Evolutionary conservation across 805 yeast genomes (phyloP).

Genomic region (Hanseniaspora singularis): DNA sequence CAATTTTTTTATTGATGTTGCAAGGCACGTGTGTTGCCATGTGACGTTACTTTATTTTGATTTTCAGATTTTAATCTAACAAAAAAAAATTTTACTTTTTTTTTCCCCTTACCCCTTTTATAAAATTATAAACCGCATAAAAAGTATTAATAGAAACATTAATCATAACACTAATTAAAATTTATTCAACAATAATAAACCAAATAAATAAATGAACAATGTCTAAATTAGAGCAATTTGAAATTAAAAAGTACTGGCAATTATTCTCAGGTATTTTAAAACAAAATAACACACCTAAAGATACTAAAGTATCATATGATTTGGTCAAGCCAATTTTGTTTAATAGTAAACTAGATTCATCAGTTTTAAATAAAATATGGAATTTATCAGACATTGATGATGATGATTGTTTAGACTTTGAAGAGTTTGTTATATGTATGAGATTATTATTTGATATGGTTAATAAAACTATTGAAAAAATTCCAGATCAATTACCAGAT

Average conservation of each 20-base stretch:
- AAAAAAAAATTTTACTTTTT: no score
- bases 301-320: constrained; percentile 71
- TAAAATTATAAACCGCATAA: no score
- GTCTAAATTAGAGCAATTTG: constrained; percentile 85
- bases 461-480: constrained; percentile 48
- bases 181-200: background rate
- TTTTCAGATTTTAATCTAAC: no score
- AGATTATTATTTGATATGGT: constrained; percentile 83
- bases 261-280: constrained; percentile 66
- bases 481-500: constrained; percentile 68
- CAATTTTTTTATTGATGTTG: no score
- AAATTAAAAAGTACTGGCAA: constrained; percentile 95
- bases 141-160: background rate
- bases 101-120: no score
- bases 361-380: constrained; percentile 78
- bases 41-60: no score
- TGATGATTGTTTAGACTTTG: constrained; percentile 87
- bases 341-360: constrained; percentile 71
- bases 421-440: constrained; percentile 97
- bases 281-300: constrained; percentile 42
- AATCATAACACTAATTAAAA: background rate
- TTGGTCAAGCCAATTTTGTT: constrained; percentile 76
- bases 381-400: constrained; percentile 83
- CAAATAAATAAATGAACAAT: constrained; percentile 19
- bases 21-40: no score